Evolutionary conservation across 352 stramenopile genomes (phyloP).

Genomic region (Achlya hypogyna): DNA sequence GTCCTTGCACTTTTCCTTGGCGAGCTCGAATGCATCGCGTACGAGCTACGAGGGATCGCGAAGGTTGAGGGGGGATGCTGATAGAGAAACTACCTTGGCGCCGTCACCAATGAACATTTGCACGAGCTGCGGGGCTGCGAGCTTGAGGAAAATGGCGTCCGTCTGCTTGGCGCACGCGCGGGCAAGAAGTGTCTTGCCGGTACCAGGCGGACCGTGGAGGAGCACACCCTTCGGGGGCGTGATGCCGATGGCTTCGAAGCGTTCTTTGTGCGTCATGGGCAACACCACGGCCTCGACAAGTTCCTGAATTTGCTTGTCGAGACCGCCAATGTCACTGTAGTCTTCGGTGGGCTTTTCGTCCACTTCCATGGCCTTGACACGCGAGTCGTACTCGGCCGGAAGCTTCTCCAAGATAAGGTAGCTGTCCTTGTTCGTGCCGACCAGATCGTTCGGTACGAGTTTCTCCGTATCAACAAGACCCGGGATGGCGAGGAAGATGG

Average conservation of each 20-base stretch:
- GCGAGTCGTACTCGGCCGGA: slow-evolving; percentile 96
- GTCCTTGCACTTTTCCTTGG: slow-evolving; percentile 90
- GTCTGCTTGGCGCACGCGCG: slow-evolving; percentile 97
- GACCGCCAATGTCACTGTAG: slow-evolving; percentile 93
- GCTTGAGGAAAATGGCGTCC: slow-evolving; percentile 97
- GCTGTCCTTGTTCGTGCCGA: slow-evolving; percentile 99
- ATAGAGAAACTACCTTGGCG: slow-evolving; percentile 52
- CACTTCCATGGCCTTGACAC: slow-evolving; percentile 97
- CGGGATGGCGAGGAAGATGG: slow-evolving; percentile 97
- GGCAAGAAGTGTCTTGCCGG: slow-evolving; percentile 97
- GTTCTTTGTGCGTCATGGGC: slow-evolving; percentile 97
- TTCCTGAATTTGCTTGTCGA: slow-evolving; percentile 99
- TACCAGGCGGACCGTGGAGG: slow-evolving; percentile 94
- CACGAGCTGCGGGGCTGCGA: slow-evolving; percentile 96
- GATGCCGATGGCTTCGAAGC: slow-evolving; percentile 96
- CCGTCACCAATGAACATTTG: slow-evolving; percentile 99
- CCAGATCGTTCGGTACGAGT: slow-evolving; percentile 94
- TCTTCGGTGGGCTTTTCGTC: slow-evolving; percentile 91
- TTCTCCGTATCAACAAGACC: slow-evolving; percentile 93
- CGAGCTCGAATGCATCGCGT: slow-evolving; percentile 95
- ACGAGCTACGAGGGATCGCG: slow-evolving; percentile 70
- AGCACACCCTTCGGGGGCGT: slow-evolving; percentile 95
- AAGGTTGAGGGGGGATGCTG: neutral
- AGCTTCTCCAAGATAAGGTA: slow-evolving; percentile 99
- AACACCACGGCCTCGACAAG: slow-evolving; percentile 97